Evolutionary conservation across 345 rosid genomes (phyloP).

Genomic region (Linum usitatissimum): DNA sequence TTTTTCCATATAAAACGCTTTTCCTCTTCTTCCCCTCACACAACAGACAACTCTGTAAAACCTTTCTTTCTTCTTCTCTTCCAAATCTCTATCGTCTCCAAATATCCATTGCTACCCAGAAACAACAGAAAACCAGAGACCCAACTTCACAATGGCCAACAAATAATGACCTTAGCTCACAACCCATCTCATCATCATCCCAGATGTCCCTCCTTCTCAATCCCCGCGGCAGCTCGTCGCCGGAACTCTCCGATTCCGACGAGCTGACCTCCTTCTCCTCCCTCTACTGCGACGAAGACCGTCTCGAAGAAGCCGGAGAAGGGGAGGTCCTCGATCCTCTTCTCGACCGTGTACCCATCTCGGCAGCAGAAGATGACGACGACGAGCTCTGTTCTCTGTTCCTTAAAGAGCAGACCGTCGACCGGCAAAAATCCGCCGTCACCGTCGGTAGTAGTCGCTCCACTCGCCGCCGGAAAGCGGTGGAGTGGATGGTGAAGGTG

Average conservation of each 20-base stretch:
- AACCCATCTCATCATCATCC: background rate
- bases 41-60: background rate
- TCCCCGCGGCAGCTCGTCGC: background rate
- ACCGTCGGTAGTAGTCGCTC: background rate
- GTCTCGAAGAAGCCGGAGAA: conserved; percentile 14
- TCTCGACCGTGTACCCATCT: background rate
- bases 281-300: conserved; percentile 25
- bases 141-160: background rate
- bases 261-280: background rate
- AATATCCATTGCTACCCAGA: conserved; percentile 9
- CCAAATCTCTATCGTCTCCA: conserved; percentile 11
- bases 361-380: conserved; percentile 27
- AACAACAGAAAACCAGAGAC: conserved; percentile 6
- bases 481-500: conserved; percentile 31
- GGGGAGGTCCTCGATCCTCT: conserved; percentile 1
- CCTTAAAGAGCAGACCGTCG: conserved; percentile 31
- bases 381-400: conserved; percentile 59
- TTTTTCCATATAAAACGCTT: background rate
- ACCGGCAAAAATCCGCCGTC: background rate
- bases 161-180: conserved; percentile 17
- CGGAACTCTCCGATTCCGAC: background rate
- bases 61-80: conserved; percentile 12
- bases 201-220: conserved; percentile 8
- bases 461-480: conserved; percentile 20
- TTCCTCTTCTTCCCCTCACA: background rate